Percentiles rank a stretch among this genome's conserved stretches.
Conservation (phyloP, 2,329 filamentous ascomycete genomes). For the Exophiala aquamarina region DNA sequence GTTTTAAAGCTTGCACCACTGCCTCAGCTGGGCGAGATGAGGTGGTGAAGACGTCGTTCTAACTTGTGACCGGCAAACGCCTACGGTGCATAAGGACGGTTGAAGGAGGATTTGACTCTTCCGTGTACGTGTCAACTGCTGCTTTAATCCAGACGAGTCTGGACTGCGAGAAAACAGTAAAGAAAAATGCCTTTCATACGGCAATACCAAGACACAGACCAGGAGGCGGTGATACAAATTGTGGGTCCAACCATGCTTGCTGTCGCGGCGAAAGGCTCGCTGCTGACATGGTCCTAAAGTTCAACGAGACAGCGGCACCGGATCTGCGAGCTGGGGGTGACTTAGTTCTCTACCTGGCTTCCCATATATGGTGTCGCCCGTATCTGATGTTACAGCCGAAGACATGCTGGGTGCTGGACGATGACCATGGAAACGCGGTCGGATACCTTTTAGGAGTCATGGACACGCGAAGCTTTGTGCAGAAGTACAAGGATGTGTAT, state of each 20-base stretch:
- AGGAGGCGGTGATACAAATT: constrained; percentile 24
- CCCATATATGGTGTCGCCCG: constrained; percentile 25
- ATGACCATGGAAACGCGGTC: constrained; percentile 23
- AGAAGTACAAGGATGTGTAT: constrained; percentile 15
- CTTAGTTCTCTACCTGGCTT: constrained; percentile 19
- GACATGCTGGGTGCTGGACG: constrained; percentile 25
- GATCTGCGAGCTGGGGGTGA: constrained; percentile 17
- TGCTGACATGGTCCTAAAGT: constrained; percentile 15
- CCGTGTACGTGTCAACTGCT: too few relatives aligned
- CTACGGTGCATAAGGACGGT: too few relatives aligned
- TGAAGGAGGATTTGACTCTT: too few relatives aligned
- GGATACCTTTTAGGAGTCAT: constrained; percentile 23
- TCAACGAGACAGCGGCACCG: constrained; percentile 23
- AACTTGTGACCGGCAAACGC: too few relatives aligned
- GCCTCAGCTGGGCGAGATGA: too few relatives aligned
- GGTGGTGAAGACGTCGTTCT: too few relatives aligned
- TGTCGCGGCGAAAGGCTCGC: not conserved
- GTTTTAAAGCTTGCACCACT: too few relatives aligned
- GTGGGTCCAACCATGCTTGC: constrained; percentile 6
- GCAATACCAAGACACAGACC: constrained; percentile 17
- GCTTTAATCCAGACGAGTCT: too few relatives aligned
- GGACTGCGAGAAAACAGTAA: too few relatives aligned
- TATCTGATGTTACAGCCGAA: constrained; percentile 20
- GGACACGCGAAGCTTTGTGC: constrained; percentile 22
- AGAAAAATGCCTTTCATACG: constrained; percentile 23